Conservation (phyloP, 192 early-diverging fungal species). For the Haplosporangium gracile region DNA sequence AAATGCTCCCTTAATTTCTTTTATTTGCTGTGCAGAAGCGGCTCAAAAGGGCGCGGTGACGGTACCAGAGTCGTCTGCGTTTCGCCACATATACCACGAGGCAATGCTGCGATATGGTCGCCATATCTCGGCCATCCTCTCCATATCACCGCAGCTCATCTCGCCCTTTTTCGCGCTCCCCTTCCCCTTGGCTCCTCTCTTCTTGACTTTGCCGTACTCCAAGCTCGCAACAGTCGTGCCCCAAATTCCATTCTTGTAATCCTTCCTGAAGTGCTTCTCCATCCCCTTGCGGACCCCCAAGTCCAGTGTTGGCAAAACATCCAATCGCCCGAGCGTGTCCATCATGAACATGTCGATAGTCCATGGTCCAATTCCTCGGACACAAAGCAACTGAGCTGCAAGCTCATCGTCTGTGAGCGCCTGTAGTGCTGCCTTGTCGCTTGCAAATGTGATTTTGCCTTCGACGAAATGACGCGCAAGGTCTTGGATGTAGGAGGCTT, state of each 20-base stretch:
- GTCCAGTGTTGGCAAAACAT: constrained; percentile 44
- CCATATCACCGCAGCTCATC: constrained; percentile 43
- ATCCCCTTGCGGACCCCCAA: constrained; percentile 40
- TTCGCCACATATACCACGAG: constrained; percentile 55
- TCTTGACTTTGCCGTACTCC: constrained; percentile 4
- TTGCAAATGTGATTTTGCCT: constrained; percentile 44
- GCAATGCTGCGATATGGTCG: constrained; percentile 46
- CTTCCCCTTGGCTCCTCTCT: constrained; percentile 26
- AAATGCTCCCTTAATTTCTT: neutral
- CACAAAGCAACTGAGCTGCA: constrained; percentile 39
- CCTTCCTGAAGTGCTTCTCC: constrained; percentile 41
- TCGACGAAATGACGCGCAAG: constrained; percentile 43
- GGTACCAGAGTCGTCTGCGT: constrained; percentile 3
- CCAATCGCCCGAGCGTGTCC: constrained; percentile 41
- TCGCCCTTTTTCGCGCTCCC: constrained; percentile 47
- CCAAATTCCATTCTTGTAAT: constrained; percentile 49
- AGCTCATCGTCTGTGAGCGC: constrained; percentile 39
- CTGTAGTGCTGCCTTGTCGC: constrained; percentile 28
- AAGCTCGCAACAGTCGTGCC: constrained; percentile 13
- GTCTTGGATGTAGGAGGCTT: constrained; percentile 52
- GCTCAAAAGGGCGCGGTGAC: constrained; percentile 32
- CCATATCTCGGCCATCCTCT: constrained; percentile 53
- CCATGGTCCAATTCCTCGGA: constrained; percentile 49
- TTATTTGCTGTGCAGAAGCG: neutral
- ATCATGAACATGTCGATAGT: constrained; percentile 56